These are phyloP conservation scores for Pythium dissotocum DNA, from an alignment of 352 stramenopile genomes.

Conservation along the genomic window DNA sequence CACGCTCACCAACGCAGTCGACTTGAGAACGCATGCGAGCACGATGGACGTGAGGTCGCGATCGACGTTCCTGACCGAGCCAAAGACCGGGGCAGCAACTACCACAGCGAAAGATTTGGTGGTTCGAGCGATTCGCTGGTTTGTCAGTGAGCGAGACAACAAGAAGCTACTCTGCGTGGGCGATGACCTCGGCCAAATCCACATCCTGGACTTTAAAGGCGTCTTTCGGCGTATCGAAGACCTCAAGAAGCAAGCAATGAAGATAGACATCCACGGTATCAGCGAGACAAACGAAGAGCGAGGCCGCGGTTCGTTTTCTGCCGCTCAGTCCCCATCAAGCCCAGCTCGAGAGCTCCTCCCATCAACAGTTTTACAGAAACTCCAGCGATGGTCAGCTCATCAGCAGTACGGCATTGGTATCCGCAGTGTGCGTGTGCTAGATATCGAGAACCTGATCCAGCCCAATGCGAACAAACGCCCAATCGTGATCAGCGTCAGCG, in stretches of 20 bases:
- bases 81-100: constrained; percentile 12
- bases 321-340: neutral
- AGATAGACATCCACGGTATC: neutral
- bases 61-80: constrained; percentile 25
- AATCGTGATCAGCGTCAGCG: constrained; percentile 31
- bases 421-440: constrained; percentile 21
- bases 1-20: constrained; percentile 15
- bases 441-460: constrained; percentile 10
- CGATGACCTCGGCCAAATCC: constrained; percentile 40
- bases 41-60: neutral
- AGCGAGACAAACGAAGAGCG: neutral
- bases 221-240: constrained; percentile 25
- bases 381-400: constrained; percentile 34
- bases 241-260: constrained; percentile 15
- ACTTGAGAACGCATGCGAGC: constrained; percentile 11
- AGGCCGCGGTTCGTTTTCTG: neutral
- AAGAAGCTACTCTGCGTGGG: constrained; percentile 39
- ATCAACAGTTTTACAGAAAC: constrained; percentile 20
- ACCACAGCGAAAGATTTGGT: constrained; percentile 2
- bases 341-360: neutral
- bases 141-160: constrained; percentile 18
- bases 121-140: constrained; percentile 34
- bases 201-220: constrained; percentile 22
- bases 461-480: constrained; percentile 21
- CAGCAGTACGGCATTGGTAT: constrained; percentile 20